Conservation (phyloP, 2,329 filamentous ascomycete species). For the Arthrobotrys pseudoclavata region DNA sequence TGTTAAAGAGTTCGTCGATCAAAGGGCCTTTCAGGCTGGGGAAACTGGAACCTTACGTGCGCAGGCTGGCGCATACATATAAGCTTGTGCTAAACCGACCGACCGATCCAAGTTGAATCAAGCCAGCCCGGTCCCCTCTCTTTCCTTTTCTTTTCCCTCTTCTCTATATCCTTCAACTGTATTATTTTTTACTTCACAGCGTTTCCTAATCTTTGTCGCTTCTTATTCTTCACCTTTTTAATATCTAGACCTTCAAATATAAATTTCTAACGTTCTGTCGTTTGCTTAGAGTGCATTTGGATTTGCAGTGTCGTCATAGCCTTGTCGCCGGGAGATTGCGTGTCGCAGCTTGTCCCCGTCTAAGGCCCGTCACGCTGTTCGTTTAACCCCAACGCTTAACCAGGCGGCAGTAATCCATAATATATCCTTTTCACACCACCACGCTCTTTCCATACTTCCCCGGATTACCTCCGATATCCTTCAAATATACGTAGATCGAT, state of each 20-base stretch:
- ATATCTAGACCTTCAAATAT: slow-evolving; percentile 1
- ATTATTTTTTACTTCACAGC: slow-evolving; percentile 2
- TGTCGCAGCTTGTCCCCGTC: slow-evolving; percentile 26
- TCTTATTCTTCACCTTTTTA: background rate
- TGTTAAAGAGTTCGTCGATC: background rate
- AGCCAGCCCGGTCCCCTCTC: background rate
- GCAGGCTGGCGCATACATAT: background rate
- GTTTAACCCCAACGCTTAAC: slow-evolving; percentile 15
- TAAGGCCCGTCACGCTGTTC: slow-evolving; percentile 35
- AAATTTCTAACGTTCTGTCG: background rate
- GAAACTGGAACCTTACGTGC: slow-evolving; percentile 8
- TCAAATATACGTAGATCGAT: slow-evolving; percentile 29
- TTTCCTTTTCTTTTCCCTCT: background rate
- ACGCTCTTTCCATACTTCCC: slow-evolving; percentile 1
- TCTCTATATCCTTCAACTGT: background rate
- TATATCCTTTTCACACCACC: background rate
- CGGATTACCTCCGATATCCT: slow-evolving; percentile 33
- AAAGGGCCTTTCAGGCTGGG: background rate
- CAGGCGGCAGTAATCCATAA: slow-evolving; percentile 31
- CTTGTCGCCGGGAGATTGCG: slow-evolving; percentile 57
- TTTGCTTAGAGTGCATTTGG: background rate
- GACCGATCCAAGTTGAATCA: background rate
- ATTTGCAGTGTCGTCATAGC: slow-evolving; percentile 50
- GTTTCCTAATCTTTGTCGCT: background rate
- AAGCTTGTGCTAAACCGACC: slow-evolving; percentile 17